phyloP scores from a whole-genome alignment of 495 filamentous ascomycete genomes.

The Viridothelium virens region DNA sequence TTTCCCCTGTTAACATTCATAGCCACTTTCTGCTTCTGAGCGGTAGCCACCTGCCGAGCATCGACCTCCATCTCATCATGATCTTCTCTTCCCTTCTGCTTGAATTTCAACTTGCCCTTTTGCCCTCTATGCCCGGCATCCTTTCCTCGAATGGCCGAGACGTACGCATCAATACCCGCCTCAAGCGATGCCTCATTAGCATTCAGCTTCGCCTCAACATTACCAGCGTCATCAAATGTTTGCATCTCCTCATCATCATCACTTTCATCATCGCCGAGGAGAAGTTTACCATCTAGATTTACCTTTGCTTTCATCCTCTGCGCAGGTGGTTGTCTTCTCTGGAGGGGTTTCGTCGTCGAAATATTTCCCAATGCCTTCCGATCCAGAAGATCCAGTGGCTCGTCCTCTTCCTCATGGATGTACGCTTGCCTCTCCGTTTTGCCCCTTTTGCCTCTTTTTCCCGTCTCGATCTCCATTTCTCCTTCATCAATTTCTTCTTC shows the following conservation, averaged over 20 bases:
- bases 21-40: slow-evolving; percentile 10
- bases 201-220: slow-evolving; percentile 37
- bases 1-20: neutral
- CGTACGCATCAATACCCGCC: slow-evolving; percentile 79
- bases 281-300: slow-evolving; percentile 79
- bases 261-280: slow-evolving; percentile 51
- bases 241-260: slow-evolving; percentile 52
- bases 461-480: slow-evolving; percentile 30
- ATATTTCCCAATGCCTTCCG: slow-evolving; percentile 84
- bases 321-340: slow-evolving; percentile 37
- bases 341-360: slow-evolving; percentile 74
- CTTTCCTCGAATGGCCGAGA: slow-evolving; percentile 77
- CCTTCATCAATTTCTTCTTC: slow-evolving; percentile 44
- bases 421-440: slow-evolving; percentile 46
- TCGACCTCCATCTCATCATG: slow-evolving; percentile 68
- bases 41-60: slow-evolving; percentile 44
- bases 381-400: slow-evolving; percentile 88
- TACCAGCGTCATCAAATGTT: slow-evolving; percentile 54
- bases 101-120: slow-evolving; percentile 82
- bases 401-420: slow-evolving; percentile 86
- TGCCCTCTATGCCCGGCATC: slow-evolving; percentile 75
- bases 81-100: slow-evolving; percentile 52
- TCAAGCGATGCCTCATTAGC: slow-evolving; percentile 39
- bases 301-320: slow-evolving; percentile 57
- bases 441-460: slow-evolving; percentile 47